Conservation (phyloP, 768 basidiomycete genomes). For the Lactifluus volemus region DNA sequence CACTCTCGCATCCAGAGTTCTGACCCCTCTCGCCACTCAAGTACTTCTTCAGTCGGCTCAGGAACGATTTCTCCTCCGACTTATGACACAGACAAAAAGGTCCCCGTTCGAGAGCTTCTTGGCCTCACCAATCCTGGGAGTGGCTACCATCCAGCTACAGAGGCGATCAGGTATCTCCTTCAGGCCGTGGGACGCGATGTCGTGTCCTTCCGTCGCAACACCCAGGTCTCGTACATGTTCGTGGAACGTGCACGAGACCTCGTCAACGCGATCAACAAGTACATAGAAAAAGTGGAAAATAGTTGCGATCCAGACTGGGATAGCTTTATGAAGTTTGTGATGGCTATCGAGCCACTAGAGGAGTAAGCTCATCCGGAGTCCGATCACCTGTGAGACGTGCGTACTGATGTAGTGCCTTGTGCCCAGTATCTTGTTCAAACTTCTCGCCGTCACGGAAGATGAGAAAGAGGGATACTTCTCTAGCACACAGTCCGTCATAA, state of each 20-base stretch:
- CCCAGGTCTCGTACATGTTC: slow-evolving; percentile 18
- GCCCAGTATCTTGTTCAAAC: slow-evolving; percentile 3
- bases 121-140: not conserved
- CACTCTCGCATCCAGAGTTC: no score
- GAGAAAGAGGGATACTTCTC: slow-evolving; percentile 11
- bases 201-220: slow-evolving; percentile 17
- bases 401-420: not conserved
- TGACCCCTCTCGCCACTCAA: no score
- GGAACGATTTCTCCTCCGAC: no score
- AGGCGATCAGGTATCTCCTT: slow-evolving; percentile 16
- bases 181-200: slow-evolving; percentile 14
- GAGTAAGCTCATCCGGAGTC: slow-evolving; percentile 11
- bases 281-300: slow-evolving; percentile 12
- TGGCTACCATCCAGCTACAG: slow-evolving; percentile 7
- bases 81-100: not conserved
- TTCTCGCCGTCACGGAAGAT: slow-evolving; percentile 2
- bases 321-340: slow-evolving; percentile 15
- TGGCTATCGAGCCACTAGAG: slow-evolving; percentile 20
- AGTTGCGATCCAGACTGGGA: slow-evolving; percentile 5
- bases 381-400: not conserved
- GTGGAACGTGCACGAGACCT: slow-evolving; percentile 18
- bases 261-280: slow-evolving; percentile 11
- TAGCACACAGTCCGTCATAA: not conserved
- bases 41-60: no score
- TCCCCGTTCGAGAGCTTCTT: not conserved